Conservation (phyloP, 176 grass and related monocot species). For the Tillandsia fasciculata region DNA sequence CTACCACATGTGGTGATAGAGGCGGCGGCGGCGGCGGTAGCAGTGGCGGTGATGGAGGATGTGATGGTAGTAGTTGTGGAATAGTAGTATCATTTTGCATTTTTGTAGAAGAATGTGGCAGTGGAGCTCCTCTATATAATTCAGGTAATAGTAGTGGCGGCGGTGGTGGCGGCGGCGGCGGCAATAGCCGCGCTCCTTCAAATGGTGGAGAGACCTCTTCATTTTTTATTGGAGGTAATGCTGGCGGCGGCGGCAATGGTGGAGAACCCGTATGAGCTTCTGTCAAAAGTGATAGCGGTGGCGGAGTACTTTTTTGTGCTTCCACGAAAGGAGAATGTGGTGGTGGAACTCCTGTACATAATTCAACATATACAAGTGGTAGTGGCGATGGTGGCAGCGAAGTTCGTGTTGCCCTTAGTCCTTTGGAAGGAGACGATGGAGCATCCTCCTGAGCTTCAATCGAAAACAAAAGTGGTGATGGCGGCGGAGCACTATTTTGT, state of each 20-base stretch:
- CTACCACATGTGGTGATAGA: background rate
- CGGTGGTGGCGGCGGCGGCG: background rate
- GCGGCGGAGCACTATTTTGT: too few relatives aligned
- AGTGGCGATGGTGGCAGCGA: background rate
- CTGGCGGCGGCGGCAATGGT: background rate
- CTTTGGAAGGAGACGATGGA: too few relatives aligned
- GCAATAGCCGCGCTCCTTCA: background rate
- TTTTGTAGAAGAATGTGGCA: too few relatives aligned
- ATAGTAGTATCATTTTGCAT: too few relatives aligned
- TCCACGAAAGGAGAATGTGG: background rate
- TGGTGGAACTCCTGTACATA: background rate
- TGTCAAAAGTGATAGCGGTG: background rate
- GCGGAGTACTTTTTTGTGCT: background rate
- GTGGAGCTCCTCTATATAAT: constrained; percentile 7
- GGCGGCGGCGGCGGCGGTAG: background rate
- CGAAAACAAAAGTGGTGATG: too few relatives aligned
- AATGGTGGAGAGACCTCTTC: too few relatives aligned
- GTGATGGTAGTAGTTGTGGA: too few relatives aligned
- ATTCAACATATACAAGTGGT: background rate
- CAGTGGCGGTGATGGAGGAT: constrained; percentile 5
- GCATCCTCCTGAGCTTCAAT: too few relatives aligned
- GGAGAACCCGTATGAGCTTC: too few relatives aligned
- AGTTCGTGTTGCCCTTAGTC: too few relatives aligned
- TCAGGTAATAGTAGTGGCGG: constrained; percentile 5
- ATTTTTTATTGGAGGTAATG: background rate